These are phyloP conservation scores for Arthrobotrys pseudoclavata DNA, from an alignment of 2,329 filamentous ascomycete species.

Conservation along the genomic window DNA sequence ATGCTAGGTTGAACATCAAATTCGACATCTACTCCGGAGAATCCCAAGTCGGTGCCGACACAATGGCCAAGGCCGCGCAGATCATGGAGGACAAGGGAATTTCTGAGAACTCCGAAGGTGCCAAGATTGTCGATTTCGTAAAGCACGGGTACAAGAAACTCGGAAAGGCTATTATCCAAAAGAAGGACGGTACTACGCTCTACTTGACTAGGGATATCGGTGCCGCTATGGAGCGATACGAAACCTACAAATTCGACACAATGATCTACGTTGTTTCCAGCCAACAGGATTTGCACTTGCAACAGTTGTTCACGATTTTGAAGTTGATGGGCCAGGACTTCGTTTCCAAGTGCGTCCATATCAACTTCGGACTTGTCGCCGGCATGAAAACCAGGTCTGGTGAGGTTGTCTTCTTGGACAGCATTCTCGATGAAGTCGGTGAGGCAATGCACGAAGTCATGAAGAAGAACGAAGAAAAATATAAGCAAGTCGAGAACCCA, in stretches of 20 bases:
- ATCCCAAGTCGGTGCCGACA: conserved; percentile 77
- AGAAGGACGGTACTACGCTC: conserved; percentile 80
- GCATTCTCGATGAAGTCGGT: conserved; percentile 82
- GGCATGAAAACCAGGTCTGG: conserved; percentile 80
- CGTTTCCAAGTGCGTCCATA: conserved; percentile 77
- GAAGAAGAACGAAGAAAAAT: conserved; percentile 90
- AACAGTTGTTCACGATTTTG: conserved; percentile 82
- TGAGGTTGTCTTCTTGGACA: conserved; percentile 80
- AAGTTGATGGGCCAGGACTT: conserved; percentile 80
- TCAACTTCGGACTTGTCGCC: conserved; percentile 80
- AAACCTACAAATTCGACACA: conserved; percentile 77
- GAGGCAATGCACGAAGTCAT: conserved; percentile 99
- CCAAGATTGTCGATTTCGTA: conserved; percentile 79
- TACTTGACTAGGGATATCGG: conserved; percentile 85
- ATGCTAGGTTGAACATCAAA: conserved; percentile 77
- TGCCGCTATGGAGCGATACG: conserved; percentile 76
- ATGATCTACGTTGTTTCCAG: conserved; percentile 85
- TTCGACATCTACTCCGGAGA: conserved; percentile 82
- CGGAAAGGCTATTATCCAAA: conserved; percentile 78
- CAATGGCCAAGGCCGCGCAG: conserved; percentile 76
- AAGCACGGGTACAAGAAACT: conserved; percentile 78
- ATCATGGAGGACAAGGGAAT: conserved; percentile 76
- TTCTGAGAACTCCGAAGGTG: conserved; percentile 78
- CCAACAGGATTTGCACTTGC: conserved; percentile 79
- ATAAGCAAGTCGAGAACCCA: conserved; percentile 87